Percentiles rank a stretch among this genome's conserved stretches.
phyloP scores from a whole-genome alignment of 805 yeast species.

The Lachancea nothofagi region DNA sequence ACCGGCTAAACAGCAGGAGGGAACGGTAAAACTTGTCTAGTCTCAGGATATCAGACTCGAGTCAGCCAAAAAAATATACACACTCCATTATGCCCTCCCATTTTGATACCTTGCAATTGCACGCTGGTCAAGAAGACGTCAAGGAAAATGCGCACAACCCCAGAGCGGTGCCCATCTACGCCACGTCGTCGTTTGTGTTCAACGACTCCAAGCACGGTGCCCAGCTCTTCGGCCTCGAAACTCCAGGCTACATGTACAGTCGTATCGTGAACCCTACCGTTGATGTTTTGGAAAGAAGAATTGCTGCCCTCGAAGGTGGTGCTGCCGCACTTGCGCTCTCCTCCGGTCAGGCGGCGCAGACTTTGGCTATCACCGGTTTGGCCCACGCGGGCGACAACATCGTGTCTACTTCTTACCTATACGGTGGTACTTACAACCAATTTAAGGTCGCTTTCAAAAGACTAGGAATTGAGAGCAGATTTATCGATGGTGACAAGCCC shows the following conservation, averaged over 20 bases:
- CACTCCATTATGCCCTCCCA: conserved; percentile 46
- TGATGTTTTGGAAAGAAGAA: conserved; percentile 84
- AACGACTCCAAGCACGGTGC: conserved; percentile 90
- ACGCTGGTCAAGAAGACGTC: conserved; percentile 84
- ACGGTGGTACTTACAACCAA: conserved; percentile 96
- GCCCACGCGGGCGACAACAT: conserved; percentile 89
- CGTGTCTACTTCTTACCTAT: conserved; percentile 76
- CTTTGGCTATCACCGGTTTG: conserved; percentile 72
- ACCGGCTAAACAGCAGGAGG: too few species aligned
- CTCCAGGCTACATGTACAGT: conserved; percentile 81
- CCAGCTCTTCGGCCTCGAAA: conserved; percentile 76
- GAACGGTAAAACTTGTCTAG: not conserved
- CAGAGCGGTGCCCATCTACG: conserved; percentile 91
- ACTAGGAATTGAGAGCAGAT: conserved; percentile 78
- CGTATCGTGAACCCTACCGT: conserved; percentile 91
- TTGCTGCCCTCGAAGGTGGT: conserved; percentile 91
- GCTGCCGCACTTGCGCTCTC: conserved; percentile 82
- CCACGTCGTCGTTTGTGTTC: conserved; percentile 85
- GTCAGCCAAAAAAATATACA: too few species aligned
- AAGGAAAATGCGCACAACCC: conserved; percentile 55
- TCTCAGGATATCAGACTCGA: too few species aligned
- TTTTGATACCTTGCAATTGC: conserved; percentile 88
- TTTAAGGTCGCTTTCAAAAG: conserved; percentile 89
- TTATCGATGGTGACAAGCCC: conserved; percentile 73
- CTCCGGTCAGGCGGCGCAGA: conserved; percentile 97